Base-by-base conservation (phyloP, 306 rosid genomes). In the Benincasa hispida region DNA sequence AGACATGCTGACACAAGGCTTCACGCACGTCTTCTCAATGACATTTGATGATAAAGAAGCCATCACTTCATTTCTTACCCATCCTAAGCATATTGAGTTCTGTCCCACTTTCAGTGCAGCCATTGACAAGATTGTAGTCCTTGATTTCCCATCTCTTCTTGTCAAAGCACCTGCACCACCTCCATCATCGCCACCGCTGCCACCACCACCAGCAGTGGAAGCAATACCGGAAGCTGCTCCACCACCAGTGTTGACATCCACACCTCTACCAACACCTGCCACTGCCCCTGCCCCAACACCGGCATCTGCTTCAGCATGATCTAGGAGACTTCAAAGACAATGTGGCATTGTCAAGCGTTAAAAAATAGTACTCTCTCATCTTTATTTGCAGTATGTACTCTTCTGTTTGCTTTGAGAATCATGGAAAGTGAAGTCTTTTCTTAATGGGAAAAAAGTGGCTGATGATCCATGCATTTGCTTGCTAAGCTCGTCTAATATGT, bases 11-110 rank as follows among this genome's bases (percentile, higher is more conserved):
- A 88, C 91, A 78, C 96, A 90, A 82, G 98, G 98, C 37, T 94
- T 87, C 76, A 94, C 96, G 61, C 97, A 94, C 81, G 94, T 89
- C 34, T 86, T 94, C 87, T 56, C 88, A 68, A 91, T 89, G 91
- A 90, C 98, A 81, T 94, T 94, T 81, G 42, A 79, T 80, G 89
- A 86, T 75, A 94, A 90, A 82, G 97, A 90, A 67, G 98, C 87
- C 81, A 90, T 82, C 66, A 41, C 58, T 62, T 87, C 84, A 70
- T 94, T 91, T 85, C 87, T 80, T 32, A 68, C 86, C 61, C 97
- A 94, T 79, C 96, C 96, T 10, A 87, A 83, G 54, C 98, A 91
- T 84, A 77, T 87, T 4, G 94, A 87, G 54, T 94, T 91, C 82
- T 94, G 97, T 0, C 82, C 91, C 28, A 82, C 82, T 7, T 94